Conservation (phyloP, 2,329 filamentous ascomycete species). For the Penicillium sp. region DNA sequence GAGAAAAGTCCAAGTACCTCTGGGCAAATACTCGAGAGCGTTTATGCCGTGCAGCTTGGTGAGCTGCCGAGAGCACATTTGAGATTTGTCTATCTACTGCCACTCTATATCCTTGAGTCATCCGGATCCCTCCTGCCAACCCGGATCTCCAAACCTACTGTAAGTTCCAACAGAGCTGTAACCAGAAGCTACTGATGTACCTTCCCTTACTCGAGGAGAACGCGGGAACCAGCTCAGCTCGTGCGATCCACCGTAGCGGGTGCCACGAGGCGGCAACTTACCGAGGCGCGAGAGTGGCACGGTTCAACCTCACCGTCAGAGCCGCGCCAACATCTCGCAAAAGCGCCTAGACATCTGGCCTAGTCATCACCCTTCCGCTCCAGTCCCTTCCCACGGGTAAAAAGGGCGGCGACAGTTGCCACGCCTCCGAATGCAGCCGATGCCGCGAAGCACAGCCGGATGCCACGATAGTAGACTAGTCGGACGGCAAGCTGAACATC, state of each 20-base stretch:
- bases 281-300: background rate
- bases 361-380: slow-evolving; percentile 13
- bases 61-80: background rate
- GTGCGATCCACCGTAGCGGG: background rate
- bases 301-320: background rate
- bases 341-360: background rate
- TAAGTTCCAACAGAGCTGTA: too few species aligned
- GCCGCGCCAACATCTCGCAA: background rate
- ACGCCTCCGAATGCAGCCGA: slow-evolving; percentile 56
- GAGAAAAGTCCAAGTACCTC: background rate
- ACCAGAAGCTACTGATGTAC: too few species aligned
- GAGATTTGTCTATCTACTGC: background rate
- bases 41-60: background rate
- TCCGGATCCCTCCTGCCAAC: background rate
- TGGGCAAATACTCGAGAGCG: too few species aligned
- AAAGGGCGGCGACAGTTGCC: slow-evolving; percentile 52
- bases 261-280: background rate
- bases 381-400: slow-evolving; percentile 45
- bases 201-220: background rate
- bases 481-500: slow-evolving; percentile 60
- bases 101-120: background rate
- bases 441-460: slow-evolving; percentile 58
- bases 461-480: slow-evolving; percentile 61
- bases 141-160: background rate
- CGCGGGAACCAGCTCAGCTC: too few species aligned